A percentile compares a stretch with the other conserved stretches of the same genome.
phyloP scores from a whole-genome alignment of 1,284 basidiomycete genomes.

The Xerocomus subilludens region DNA sequence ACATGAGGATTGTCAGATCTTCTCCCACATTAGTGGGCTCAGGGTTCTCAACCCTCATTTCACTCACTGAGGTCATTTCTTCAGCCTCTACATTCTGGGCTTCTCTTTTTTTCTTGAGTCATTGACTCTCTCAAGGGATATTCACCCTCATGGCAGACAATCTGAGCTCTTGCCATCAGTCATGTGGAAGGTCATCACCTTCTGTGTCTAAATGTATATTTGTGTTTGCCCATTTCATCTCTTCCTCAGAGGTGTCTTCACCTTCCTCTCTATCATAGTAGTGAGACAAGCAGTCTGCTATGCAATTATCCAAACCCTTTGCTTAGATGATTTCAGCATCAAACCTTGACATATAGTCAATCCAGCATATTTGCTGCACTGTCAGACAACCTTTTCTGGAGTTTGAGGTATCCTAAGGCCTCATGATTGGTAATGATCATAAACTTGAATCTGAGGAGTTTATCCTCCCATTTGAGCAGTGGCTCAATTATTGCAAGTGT shows the following conservation, averaged over 20 bases:
- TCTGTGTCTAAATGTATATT: no score
- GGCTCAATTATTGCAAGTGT: slow-evolving; percentile 10
- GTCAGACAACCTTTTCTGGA: neutral
- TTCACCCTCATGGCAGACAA: neutral
- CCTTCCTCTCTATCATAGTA: no score
- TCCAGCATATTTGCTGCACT: neutral
- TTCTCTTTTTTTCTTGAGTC: no score
- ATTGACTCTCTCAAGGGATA: no score
- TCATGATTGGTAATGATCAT: neutral
- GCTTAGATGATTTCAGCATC: neutral
- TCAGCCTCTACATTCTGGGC: no score
- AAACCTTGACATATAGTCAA: neutral
- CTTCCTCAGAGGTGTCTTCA: no score
- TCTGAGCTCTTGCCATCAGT: neutral
- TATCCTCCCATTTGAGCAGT: slow-evolving; percentile 2
- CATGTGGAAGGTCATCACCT: no score
- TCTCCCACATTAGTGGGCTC: neutral
- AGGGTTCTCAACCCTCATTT: no score
- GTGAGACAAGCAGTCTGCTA: no score
- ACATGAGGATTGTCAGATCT: neutral
- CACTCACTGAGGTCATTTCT: no score
- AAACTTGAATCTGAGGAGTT: neutral
- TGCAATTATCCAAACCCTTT: no score
- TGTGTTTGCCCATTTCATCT: no score
- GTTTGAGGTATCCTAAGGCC: neutral